These are phyloP conservation scores for Elongisporangium anandrum DNA, from an alignment of 352 stramenopile genomes.

Conservation along the genomic window DNA sequence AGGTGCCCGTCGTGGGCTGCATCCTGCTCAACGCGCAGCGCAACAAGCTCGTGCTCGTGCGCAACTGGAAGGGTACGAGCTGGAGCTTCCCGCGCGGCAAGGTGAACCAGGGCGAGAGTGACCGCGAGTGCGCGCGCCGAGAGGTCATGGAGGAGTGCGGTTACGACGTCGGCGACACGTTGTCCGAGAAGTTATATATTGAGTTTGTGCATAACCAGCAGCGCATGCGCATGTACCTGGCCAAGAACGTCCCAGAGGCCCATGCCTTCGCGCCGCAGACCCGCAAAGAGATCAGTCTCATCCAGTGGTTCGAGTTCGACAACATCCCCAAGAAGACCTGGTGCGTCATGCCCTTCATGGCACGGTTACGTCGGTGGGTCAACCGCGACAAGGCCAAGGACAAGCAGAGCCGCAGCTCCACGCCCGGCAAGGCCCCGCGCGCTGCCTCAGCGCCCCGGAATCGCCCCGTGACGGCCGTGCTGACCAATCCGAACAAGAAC, in stretches of 20 bases:
- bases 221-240: slow-evolving; percentile 92
- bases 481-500: slow-evolving; percentile 20
- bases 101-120: slow-evolving; percentile 90
- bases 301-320: slow-evolving; percentile 90
- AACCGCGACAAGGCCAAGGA: slow-evolving; percentile 69
- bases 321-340: slow-evolving; percentile 92
- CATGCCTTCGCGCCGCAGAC: slow-evolving; percentile 93
- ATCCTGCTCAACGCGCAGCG: slow-evolving; percentile 89
- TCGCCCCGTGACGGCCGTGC: slow-evolving; percentile 35
- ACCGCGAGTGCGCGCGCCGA: slow-evolving; percentile 83
- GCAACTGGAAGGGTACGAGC: slow-evolving; percentile 89
- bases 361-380: slow-evolving; percentile 88
- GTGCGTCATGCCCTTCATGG: slow-evolving; percentile 92
- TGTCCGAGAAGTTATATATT: slow-evolving; percentile 78
- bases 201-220: slow-evolving; percentile 87
- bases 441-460: slow-evolving; percentile 75
- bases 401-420: slow-evolving; percentile 27
- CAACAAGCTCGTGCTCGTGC: slow-evolving; percentile 88
- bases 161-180: slow-evolving; percentile 78
- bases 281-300: slow-evolving; percentile 93
- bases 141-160: slow-evolving; percentile 93
- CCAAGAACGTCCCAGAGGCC: slow-evolving; percentile 84
- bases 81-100: slow-evolving; percentile 93
- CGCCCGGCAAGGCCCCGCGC: slow-evolving; percentile 34
- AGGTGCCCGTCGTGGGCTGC: slow-evolving; percentile 92